A percentile compares a stretch with the other conserved stretches of the same genome.
These are phyloP conservation scores for Macrotyloma uniflorum DNA, from an alignment of 306 rosid species.

Conservation along the genomic window DNA sequence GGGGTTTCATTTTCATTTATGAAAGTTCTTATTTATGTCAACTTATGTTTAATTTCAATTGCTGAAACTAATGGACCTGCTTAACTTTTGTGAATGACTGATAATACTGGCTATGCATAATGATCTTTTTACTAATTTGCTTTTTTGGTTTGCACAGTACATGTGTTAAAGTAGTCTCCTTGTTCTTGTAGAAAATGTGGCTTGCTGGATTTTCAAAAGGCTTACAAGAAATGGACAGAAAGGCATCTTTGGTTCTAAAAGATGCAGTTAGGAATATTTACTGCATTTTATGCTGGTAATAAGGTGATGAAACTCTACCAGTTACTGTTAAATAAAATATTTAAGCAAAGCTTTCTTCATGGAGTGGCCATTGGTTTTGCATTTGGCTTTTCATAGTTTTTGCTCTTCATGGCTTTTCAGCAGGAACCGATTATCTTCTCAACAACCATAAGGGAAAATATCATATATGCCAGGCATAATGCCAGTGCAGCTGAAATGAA, in stretches of 20 bases:
- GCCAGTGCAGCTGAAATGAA: conserved; percentile 98
- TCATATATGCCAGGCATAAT: conserved; percentile 96
- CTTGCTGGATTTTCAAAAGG: conserved; percentile 99
- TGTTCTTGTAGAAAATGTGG: conserved; percentile 89
- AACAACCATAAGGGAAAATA: conserved; percentile 94
- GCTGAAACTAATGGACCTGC: not conserved
- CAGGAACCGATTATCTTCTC: conserved; percentile 99
- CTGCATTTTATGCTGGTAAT: conserved; percentile 97
- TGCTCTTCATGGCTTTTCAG: conserved; percentile 97
- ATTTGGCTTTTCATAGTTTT: conserved; percentile 95
- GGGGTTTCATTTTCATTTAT: not conserved
- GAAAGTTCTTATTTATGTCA: not conserved
- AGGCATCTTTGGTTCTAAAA: conserved; percentile 99
- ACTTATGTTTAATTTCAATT: conserved; percentile 29
- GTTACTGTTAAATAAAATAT: conserved; percentile 84
- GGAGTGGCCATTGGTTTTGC: conserved; percentile 98
- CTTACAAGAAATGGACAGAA: conserved; percentile 99
- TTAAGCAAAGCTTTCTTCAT: conserved; percentile 91
- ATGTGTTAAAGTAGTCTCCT: conserved; percentile 26
- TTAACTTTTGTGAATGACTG: conserved; percentile 6
- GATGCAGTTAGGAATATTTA: conserved; percentile 98
- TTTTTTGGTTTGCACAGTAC: conserved; percentile 28
- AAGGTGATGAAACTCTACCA: conserved; percentile 99
- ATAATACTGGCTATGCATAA: conserved; percentile 10
- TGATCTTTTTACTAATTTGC: not conserved